Base-by-base conservation (phyloP, 106 monocot genomes). In the Dioscorea zingiberensis region DNA sequence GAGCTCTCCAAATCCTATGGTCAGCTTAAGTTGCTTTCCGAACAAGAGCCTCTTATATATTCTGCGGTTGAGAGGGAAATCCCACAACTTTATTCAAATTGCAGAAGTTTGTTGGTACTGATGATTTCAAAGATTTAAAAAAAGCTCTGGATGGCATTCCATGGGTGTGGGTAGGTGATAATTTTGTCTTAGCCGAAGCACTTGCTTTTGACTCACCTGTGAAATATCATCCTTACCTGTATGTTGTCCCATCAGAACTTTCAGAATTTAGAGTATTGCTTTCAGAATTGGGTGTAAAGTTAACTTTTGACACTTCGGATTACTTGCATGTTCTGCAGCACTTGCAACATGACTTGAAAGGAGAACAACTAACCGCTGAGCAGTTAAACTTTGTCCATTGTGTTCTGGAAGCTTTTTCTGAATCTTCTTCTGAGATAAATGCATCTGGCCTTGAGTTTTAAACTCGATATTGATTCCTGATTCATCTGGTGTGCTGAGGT, bases 151-250 rank as follows among this genome's bases (percentile, higher is more conserved):
- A 78, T 69, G 84, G 84, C 47, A 46, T 84, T 71, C 71, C 73
- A 57, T 98, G 93, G 88, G 89, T 98, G 44, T 98, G 84, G 80
- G 53, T 98, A 59, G 89, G 98, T 17, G 92, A 98, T 44, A 74
- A 64, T 63, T 98, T 98, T 73, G 78, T 93, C 44, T 68, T 75
- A 53, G 70, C 86, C 1, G 69, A 71, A 71, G 59, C 80, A 59
- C 83, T 98, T 76, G 93, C 98, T 47, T 93, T 98, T 82, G 89
- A 89, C 78, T 89, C 93, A 53, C 98, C 98, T 62, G 93, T 98
- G 55, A 93, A 88, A 65, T 98, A 89, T 78, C 80, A 77, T 69
- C 93, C 98, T 62, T 93, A 98, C 62, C 73, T 98, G 30, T 98
- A 98, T 84, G 85, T 82, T 69, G 89, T 98, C 45, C 98, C 98